phyloP scores from a whole-genome alignment of 306 rosid species.

The Medicago lupulina region DNA sequence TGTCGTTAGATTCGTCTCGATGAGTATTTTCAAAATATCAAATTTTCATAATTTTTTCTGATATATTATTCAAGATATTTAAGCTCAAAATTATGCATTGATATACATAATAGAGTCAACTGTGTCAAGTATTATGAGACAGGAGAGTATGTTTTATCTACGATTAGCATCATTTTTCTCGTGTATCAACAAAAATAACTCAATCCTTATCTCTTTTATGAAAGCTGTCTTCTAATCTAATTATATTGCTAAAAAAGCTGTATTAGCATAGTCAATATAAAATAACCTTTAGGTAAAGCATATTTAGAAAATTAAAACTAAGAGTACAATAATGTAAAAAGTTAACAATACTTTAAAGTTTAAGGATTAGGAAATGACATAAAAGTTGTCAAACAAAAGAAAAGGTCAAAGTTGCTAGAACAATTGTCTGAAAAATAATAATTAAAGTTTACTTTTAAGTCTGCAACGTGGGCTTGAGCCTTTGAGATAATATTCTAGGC shows the following conservation, averaged over 20 bases:
- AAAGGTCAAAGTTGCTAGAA: background rate
- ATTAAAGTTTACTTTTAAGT: background rate
- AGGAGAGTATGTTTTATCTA: too few species aligned
- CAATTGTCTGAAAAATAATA: background rate
- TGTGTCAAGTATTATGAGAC: too few species aligned
- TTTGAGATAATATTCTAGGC: too few species aligned
- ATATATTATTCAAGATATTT: too few species aligned
- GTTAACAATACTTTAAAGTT: background rate
- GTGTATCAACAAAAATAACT: background rate
- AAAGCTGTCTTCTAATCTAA: background rate
- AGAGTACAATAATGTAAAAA: background rate
- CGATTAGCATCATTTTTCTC: too few species aligned
- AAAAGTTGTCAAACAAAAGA: background rate
- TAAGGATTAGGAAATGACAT: background rate
- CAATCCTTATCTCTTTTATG: constrained; percentile 3
- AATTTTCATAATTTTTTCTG: too few species aligned
- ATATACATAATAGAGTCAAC: too few species aligned
- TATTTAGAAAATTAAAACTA: background rate
- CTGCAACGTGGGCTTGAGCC: background rate
- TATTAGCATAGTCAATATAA: background rate
- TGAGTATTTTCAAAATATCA: too few species aligned
- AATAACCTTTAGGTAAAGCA: background rate
- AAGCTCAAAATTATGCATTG: too few species aligned
- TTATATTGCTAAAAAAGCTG: background rate
- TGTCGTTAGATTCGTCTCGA: too few species aligned